Percentiles rank a stretch among this genome's conserved stretches.
These are phyloP conservation scores for Nakazawaea anatomiae DNA, from an alignment of 805 yeast genomes.

Conservation along the genomic window DNA sequence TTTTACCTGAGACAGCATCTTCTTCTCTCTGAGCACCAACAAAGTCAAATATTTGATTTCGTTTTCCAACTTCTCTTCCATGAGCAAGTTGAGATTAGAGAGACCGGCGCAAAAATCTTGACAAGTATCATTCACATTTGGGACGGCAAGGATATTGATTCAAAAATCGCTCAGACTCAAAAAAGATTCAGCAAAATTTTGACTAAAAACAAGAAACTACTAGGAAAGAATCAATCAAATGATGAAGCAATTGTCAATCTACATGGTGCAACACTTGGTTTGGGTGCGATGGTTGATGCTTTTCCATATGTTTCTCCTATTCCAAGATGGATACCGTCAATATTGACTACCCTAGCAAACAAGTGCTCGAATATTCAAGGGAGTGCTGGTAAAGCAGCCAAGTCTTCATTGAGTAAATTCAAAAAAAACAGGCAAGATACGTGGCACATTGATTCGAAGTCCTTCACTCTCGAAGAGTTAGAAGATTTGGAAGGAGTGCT, in stretches of 20 bases:
- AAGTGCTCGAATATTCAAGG: constrained; percentile 73
- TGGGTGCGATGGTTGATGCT: constrained; percentile 84
- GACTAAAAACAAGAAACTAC: constrained; percentile 22
- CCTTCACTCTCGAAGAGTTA: constrained; percentile 70
- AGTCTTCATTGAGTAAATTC: constrained; percentile 73
- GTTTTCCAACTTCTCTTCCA: constrained; percentile 52
- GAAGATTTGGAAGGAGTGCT: constrained; percentile 92
- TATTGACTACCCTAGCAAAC: constrained; percentile 62
- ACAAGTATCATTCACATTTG: constrained; percentile 72
- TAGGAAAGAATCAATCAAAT: constrained; percentile 24
- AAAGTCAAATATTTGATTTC: constrained; percentile 42
- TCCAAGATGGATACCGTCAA: constrained; percentile 81
- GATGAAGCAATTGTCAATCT: constrained; percentile 39
- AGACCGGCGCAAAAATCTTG: constrained; percentile 64
- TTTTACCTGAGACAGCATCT: constrained; percentile 67
- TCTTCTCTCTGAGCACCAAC: constrained; percentile 40
- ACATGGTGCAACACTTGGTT: constrained; percentile 85
- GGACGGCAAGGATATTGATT: constrained; percentile 39
- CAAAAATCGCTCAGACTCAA: constrained; percentile 31
- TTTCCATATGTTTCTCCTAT: constrained; percentile 90
- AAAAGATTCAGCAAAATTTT: constrained; percentile 38
- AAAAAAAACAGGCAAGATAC: constrained; percentile 92
- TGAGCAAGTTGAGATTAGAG: constrained; percentile 68
- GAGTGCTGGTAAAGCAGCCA: constrained; percentile 75
- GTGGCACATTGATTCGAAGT: constrained; percentile 84